Base-by-base conservation (phyloP, 495 filamentous ascomycete species). In the Xylaria grammica region DNA sequence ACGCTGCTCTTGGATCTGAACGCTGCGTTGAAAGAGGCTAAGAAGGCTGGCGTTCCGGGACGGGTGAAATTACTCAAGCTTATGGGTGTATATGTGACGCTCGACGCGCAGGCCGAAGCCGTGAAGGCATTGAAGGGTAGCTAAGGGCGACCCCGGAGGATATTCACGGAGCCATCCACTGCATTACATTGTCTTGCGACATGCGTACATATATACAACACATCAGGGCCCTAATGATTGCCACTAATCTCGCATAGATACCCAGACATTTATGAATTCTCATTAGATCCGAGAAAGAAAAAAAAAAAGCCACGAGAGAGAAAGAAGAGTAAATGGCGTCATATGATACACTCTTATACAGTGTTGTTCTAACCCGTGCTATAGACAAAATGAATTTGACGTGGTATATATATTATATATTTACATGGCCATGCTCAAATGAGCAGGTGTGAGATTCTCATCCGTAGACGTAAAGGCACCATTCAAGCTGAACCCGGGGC, bases 1-100 rank as follows among this genome's bases (percentile, higher is more conserved):
- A 96, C 93, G 0, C 80, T 98, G 46, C 74, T 98, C 19, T 78
- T 97, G 38, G 94, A 98, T 75, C 78, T 99, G 29, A 88, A 85
- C 60, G 89, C 87, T 2, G 91, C 93, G 1, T 75, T 96, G 48
- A 91, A 91, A 71, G 90, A 94, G 72, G 86, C 87, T 1, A 86
- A 82, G 24, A 78, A 77, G 44, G 79, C 83, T 0, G 86, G 84
- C 1, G 70, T 76, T 0, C 79, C 73, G 46, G 86, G 87, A 0
- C 82, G 86, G 64, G 75, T 74, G 4, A 84, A 87, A 56, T 74
- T 89, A n/a, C 72, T 93, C 72, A 89, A 86, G 67, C 79, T 95
- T 27, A 74, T 97, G 73, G 83, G 81, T 4, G 82, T 97, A 57
- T 97, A 96, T 77, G 81, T 86, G n/a, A 79, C 88, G 19, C 79